phyloP scores from a whole-genome alignment of 306 rosid species.

The Potentilla sterilis region DNA sequence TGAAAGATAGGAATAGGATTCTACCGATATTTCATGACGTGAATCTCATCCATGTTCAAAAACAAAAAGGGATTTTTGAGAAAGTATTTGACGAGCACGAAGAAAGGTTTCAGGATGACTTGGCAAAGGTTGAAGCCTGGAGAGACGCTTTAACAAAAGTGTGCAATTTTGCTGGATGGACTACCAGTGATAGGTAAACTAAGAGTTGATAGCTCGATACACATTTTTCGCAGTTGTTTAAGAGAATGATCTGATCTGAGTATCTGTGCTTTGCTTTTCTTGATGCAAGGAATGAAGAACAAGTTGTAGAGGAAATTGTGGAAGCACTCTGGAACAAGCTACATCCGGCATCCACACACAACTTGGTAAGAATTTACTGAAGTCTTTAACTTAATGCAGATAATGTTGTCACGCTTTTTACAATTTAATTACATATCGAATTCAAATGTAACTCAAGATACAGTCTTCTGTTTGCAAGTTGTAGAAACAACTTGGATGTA shows the following conservation, averaged over 20 bases:
- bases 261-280: no score
- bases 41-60: background rate
- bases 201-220: background rate
- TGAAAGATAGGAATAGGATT: background rate
- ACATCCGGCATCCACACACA: background rate
- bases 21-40: conserved; percentile 18
- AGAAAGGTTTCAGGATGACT: background rate
- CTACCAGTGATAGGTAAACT: background rate
- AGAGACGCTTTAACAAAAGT: background rate
- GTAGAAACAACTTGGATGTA: no score
- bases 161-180: conserved; percentile 17
- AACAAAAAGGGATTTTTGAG: background rate
- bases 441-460: no score
- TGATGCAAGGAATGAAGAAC: background rate
- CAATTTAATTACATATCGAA: no score
- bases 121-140: background rate
- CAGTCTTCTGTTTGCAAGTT: no score
- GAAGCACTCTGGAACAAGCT: conserved; percentile 13
- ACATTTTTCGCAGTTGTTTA: no score
- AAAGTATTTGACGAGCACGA: conserved; percentile 10
- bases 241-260: no score
- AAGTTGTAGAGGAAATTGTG: conserved; percentile 9
- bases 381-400: background rate
- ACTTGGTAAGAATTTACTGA: background rate
- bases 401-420: no score